These are phyloP conservation scores for Trichoderma arundinaceum DNA, from an alignment of 2,329 filamentous ascomycete species.

Conservation along the genomic window DNA sequence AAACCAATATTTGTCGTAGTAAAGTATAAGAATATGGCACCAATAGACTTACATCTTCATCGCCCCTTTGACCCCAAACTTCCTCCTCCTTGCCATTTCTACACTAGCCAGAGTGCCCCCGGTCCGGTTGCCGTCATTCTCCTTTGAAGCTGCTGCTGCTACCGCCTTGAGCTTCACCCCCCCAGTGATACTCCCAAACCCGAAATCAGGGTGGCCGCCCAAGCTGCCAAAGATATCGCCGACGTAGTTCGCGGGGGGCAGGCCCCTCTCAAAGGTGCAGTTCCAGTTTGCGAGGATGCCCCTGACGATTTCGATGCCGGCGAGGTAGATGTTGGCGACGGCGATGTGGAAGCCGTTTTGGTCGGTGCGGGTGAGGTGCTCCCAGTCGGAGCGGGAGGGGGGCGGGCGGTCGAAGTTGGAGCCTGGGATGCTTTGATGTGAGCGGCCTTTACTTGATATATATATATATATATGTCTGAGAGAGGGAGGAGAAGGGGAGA, in stretches of 20 bases:
- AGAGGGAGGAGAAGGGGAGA: too few species aligned
- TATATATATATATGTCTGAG: neutral
- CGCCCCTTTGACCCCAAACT: slow-evolving; percentile 36
- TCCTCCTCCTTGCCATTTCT: slow-evolving; percentile 41
- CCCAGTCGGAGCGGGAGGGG: slow-evolving; percentile 58
- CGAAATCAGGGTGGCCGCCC: slow-evolving; percentile 70
- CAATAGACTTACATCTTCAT: slow-evolving; percentile 34
- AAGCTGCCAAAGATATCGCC: slow-evolving; percentile 74
- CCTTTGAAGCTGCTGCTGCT: slow-evolving; percentile 28
- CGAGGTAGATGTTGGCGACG: slow-evolving; percentile 68
- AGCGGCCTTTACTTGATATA: neutral
- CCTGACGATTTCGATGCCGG: slow-evolving; percentile 67
- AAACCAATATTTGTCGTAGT: too few species aligned
- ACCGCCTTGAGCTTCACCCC: slow-evolving; percentile 42
- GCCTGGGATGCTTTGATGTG: slow-evolving; percentile 41
- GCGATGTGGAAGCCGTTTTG: slow-evolving; percentile 69
- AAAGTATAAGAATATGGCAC: too few species aligned
- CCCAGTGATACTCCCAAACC: slow-evolving; percentile 55
- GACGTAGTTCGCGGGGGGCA: slow-evolving; percentile 67
- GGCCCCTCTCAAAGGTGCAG: slow-evolving; percentile 60
- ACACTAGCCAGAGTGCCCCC: slow-evolving; percentile 35
- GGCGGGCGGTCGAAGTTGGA: slow-evolving; percentile 76
- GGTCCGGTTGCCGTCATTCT: neutral
- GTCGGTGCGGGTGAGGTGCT: slow-evolving; percentile 64
- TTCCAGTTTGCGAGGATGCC: slow-evolving; percentile 69